phyloP scores from a whole-genome alignment of 2,329 filamentous ascomycete species.

The Xylaria sp. region DNA sequence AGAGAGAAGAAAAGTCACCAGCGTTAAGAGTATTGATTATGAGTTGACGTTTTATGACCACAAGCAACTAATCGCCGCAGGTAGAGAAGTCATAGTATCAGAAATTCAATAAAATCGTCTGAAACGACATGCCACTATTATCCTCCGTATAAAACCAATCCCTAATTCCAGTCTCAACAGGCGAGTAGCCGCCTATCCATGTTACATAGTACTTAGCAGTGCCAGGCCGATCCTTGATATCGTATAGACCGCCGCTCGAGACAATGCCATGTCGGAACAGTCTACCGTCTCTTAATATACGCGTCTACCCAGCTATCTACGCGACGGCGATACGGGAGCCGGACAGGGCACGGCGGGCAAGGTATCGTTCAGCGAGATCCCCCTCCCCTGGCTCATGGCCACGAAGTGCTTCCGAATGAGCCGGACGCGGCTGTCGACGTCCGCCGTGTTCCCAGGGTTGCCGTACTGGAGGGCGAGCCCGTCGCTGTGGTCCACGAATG shows the following conservation, averaged over 20 bases:
- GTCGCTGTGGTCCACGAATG: slow-evolving; percentile 49
- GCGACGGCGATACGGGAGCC: slow-evolving; percentile 21
- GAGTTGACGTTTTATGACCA: neutral
- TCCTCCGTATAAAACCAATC: too few species aligned
- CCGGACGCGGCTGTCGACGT: slow-evolving; percentile 42
- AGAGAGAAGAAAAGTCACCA: neutral
- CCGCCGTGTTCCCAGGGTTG: slow-evolving; percentile 44
- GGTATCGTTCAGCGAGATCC: slow-evolving; percentile 38
- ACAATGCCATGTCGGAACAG: neutral
- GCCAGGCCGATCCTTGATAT: too few species aligned
- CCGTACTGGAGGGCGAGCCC: slow-evolving; percentile 50
- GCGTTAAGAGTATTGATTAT: neutral
- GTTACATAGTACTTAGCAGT: too few species aligned
- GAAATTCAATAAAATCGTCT: too few species aligned
- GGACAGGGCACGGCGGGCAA: slow-evolving; percentile 46
- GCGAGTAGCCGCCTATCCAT: too few species aligned
- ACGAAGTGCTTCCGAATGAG: slow-evolving; percentile 49
- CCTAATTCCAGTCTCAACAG: too few species aligned
- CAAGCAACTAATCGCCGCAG: neutral
- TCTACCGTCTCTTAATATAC: neutral
- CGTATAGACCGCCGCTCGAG: too few species aligned
- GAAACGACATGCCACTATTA: too few species aligned
- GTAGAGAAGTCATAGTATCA: neutral
- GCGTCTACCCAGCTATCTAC: slow-evolving; percentile 5
- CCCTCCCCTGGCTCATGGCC: slow-evolving; percentile 41